A percentile compares a stretch with the other conserved stretches of the same genome.
Evolutionary conservation across 805 yeast genomes (phyloP).

Genomic region (Metschnikowia sp.): DNA sequence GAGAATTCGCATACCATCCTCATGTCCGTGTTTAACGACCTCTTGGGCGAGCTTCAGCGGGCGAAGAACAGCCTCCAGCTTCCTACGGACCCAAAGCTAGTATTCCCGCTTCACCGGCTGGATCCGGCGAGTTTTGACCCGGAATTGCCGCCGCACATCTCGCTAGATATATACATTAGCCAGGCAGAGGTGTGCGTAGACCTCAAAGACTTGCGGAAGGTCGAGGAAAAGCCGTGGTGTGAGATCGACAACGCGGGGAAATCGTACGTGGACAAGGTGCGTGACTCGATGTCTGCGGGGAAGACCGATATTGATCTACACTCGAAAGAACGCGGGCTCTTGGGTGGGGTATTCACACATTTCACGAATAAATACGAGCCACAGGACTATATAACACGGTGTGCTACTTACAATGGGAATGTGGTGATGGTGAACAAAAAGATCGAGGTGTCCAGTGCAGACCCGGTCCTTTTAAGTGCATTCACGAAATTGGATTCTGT

Average conservation of each 20-base stretch:
- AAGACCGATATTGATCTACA: conserved; percentile 5
- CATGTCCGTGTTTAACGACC: conserved; percentile 22
- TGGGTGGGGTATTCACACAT: conserved; percentile 24
- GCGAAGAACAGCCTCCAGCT: conserved; percentile 34
- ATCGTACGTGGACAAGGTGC: conserved; percentile 56
- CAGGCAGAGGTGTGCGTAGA: conserved; percentile 65
- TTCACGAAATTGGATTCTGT: conserved; percentile 61
- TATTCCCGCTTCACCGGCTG: conserved; percentile 56
- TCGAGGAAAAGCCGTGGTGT: conserved; percentile 63
- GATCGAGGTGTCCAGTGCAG: conserved; percentile 60
- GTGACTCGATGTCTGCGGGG: conserved; percentile 47
- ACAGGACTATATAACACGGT: conserved; percentile 53
- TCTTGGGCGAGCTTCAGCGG: conserved; percentile 23
- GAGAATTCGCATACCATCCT: conserved; percentile 20
- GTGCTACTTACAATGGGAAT: conserved; percentile 54
- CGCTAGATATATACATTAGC: conserved; percentile 56
- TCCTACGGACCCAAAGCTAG: conserved; percentile 51
- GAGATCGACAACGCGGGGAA: conserved; percentile 43
- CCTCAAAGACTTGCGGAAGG: conserved; percentile 46
- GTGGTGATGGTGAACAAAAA: conserved; percentile 64
- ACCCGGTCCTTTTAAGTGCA: conserved; percentile 61
- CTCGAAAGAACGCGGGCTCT: conserved; percentile 11
- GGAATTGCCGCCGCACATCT: conserved; percentile 41
- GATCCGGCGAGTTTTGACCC: conserved; percentile 42
- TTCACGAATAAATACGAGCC: conserved; percentile 34